phyloP scores from a whole-genome alignment of 345 rosid genomes.

The Geranium brycei region DNA sequence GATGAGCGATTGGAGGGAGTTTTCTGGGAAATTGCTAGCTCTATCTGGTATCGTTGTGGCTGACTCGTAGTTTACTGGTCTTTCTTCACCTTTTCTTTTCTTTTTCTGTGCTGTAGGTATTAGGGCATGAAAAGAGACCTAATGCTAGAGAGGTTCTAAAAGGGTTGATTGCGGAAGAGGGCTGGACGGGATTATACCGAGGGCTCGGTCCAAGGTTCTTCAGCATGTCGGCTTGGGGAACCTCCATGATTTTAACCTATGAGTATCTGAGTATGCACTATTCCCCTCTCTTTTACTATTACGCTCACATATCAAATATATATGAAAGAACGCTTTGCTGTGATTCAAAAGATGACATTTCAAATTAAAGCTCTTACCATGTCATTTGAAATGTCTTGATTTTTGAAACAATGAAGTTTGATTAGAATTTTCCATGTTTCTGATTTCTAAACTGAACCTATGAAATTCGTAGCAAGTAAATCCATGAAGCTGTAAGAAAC shows the following conservation, averaged over 20 bases:
- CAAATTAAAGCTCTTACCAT: background rate
- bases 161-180: slow-evolving; percentile 65
- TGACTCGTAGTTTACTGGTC: background rate
- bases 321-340: too few species aligned
- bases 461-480: too few species aligned
- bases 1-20: too few species aligned
- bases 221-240: slow-evolving; percentile 99
- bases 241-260: slow-evolving; percentile 88
- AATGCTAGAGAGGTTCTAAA: slow-evolving; percentile 62
- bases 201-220: slow-evolving; percentile 96
- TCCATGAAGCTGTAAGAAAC: too few species aligned
- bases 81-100: background rate
- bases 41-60: too few species aligned
- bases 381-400: background rate
- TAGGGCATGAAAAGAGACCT: slow-evolving; percentile 69
- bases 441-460: too few species aligned
- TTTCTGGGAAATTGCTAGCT: too few species aligned
- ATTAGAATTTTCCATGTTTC: too few species aligned
- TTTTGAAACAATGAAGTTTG: too few species aligned
- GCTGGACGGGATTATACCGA: slow-evolving; percentile 82
- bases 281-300: slow-evolving; percentile 7
- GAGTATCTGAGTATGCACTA: slow-evolving; percentile 81
- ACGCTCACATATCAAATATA: background rate
- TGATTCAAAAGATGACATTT: too few species aligned
- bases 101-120: slow-evolving; percentile 36